Evolutionary conservation across 345 rosid species (phyloP).

Genomic region (Corchorus capsularis): DNA sequence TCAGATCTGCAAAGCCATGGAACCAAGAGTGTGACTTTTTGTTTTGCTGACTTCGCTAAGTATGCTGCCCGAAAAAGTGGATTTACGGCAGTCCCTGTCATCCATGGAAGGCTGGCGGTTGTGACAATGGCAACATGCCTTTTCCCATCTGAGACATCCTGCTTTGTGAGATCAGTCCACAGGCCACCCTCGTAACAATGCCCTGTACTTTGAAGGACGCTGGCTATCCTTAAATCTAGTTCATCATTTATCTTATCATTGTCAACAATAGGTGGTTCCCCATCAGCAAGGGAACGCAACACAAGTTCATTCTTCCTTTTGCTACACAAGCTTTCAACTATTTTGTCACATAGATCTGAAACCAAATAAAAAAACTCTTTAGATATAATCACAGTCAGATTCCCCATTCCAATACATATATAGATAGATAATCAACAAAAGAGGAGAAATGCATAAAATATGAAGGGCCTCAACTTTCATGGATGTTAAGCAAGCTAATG

Average conservation of each 20-base stretch:
- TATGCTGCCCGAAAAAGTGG: constrained; percentile 95
- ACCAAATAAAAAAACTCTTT: constrained; percentile 21
- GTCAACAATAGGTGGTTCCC: constrained; percentile 59
- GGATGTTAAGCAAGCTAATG: not conserved
- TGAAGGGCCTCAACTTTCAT: not conserved
- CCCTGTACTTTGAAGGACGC: constrained; percentile 95
- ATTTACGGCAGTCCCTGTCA: constrained; percentile 99
- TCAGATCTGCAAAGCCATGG: constrained; percentile 98
- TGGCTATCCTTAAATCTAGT: constrained; percentile 81
- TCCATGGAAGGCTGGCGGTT: constrained; percentile 99
- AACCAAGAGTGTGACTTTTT: constrained; percentile 89
- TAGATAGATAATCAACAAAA: not conserved
- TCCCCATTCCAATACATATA: not conserved
- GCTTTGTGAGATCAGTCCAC: constrained; percentile 69
- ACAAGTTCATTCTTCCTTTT: constrained; percentile 76
- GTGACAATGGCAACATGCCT: constrained; percentile 96
- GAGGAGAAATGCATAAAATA: not conserved
- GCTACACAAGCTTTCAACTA: constrained; percentile 80
- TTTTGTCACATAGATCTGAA: constrained; percentile 83
- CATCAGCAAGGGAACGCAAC: constrained; percentile 52
- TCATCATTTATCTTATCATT: constrained; percentile 63
- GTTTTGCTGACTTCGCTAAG: constrained; percentile 77
- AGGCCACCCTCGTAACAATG: constrained; percentile 90
- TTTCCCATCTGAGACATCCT: constrained; percentile 51
- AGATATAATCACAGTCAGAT: constrained; percentile 3